A percentile compares a stretch with the other conserved stretches of the same genome.
Conservation (phyloP, 1,139 yeast species). For the Kodamaea alishanica region DNA sequence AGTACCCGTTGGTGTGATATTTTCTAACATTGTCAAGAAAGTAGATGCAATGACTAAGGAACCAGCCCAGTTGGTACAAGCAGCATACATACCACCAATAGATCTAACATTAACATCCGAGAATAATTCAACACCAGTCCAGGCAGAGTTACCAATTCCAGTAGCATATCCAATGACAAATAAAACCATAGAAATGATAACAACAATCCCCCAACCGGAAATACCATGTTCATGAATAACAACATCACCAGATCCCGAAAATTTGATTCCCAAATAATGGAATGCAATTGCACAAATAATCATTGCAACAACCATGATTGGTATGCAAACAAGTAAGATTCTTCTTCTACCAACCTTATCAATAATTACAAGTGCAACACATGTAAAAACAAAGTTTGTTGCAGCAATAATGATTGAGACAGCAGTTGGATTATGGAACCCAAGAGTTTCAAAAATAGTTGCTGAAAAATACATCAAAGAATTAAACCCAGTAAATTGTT, state of each 20-base stretch:
- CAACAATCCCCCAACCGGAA: slow-evolving; percentile 81
- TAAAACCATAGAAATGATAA: slow-evolving; percentile 78
- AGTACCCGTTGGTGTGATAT: slow-evolving; percentile 92
- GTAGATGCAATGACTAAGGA: slow-evolving; percentile 87
- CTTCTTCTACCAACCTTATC: slow-evolving; percentile 84
- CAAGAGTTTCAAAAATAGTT: slow-evolving; percentile 84
- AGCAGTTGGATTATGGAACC: slow-evolving; percentile 81
- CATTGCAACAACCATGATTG: slow-evolving; percentile 76
- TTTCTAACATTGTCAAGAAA: slow-evolving; percentile 88
- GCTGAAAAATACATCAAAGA: slow-evolving; percentile 92
- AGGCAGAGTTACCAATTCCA: slow-evolving; percentile 95
- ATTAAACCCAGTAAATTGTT: slow-evolving; percentile 94
- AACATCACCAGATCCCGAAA: slow-evolving; percentile 46
- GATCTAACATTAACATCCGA: slow-evolving; percentile 88
- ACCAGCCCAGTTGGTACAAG: slow-evolving; percentile 97
- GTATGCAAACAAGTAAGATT: slow-evolving; percentile 68
- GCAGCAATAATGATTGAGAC: slow-evolving; percentile 93
- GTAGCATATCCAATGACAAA: slow-evolving; percentile 88
- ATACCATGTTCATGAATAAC: slow-evolving; percentile 42
- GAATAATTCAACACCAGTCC: slow-evolving; percentile 96
- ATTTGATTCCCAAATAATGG: slow-evolving; percentile 68
- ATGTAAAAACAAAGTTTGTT: slow-evolving; percentile 82
- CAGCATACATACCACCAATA: slow-evolving; percentile 84
- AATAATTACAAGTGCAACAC: slow-evolving; percentile 76
- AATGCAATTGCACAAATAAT: slow-evolving; percentile 82